These are phyloP conservation scores for Dipteronia sinensis DNA, from an alignment of 345 rosid species.

Conservation along the genomic window DNA sequence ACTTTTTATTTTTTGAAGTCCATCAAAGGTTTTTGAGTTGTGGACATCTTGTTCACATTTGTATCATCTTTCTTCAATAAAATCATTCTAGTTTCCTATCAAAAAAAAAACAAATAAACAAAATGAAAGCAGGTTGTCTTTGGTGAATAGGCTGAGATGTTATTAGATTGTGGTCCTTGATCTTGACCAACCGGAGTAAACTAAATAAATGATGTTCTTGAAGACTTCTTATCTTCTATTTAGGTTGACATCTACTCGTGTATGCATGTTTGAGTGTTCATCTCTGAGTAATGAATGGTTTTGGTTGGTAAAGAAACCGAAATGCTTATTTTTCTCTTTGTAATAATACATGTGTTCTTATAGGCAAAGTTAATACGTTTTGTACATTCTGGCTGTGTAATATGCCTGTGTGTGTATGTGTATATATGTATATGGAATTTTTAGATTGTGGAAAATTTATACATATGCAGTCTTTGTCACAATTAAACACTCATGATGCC, in stretches of 20 bases:
- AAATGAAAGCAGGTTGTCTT: neutral
- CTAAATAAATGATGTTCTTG: neutral
- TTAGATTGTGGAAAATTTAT: no score
- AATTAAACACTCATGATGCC: neutral
- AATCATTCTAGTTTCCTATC: no score
- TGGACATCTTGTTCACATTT: no score
- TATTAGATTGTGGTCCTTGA: neutral
- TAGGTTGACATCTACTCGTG: neutral
- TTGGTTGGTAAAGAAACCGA: neutral
- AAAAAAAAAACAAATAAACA: no score
- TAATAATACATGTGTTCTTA: neutral
- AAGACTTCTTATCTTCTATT: neutral
- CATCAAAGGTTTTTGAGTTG: no score
- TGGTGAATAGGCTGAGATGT: neutral
- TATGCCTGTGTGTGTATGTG: neutral
- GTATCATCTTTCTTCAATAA: no score
- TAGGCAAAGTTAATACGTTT: neutral
- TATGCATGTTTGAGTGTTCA: neutral
- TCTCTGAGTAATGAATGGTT: neutral
- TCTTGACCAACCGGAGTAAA: neutral
- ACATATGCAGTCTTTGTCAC: neutral
- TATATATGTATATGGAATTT: neutral
- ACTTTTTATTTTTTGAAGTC: no score
- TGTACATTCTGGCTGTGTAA: neutral
- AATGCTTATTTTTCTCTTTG: neutral